Base-by-base conservation (phyloP, 345 rosid genomes). In the Eutrema japonicum region DNA sequence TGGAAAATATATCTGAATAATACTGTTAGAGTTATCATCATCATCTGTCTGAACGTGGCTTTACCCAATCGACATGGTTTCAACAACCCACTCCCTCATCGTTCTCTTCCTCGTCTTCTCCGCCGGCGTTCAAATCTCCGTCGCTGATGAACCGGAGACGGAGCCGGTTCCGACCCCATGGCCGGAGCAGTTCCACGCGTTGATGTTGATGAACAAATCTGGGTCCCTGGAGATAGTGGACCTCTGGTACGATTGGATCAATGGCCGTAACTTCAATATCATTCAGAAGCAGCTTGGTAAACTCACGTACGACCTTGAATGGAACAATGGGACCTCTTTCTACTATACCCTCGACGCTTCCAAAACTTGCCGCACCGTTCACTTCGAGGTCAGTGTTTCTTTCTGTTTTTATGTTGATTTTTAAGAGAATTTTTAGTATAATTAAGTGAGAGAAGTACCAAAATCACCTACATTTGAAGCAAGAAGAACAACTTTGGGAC, bases 201-300 rank as follows among this genome's bases (percentile, higher is more conserved):
- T 82, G 53, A 43, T 85, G 64, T 59, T 89, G 75, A 84, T 85
- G 87, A 84, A 85, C 83, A 79, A 82, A 78, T 84, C 77, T 56
- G 86, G 89, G 27, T 48, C 77, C 11, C 82, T 89, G 18, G 88
- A 85, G 71, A 68, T 66, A 46, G 33, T 67, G 0, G 88, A 89
- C 68, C 86, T 89, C 13, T 89, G 92, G 92, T 89, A 87, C 74
- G 92, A 89, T 42, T 89, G 90, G 91, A 67, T 84, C 57, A 84
- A 83, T 18, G 88, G 86, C 33, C 85, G 96, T 45, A 89, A 85
- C 70, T 84, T 87, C 75, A 89, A 87, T 85, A 85, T 87, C 36
- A 86, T 89, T 40, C 92, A 87, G 69, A 68, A 83, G 58, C 96
- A 89, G 80, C 83, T 85, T 8, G 89, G 91, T 0, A 81, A 75